Conservation (phyloP, 257 asterid genomes). For the Orobanche coerulescens region DNA sequence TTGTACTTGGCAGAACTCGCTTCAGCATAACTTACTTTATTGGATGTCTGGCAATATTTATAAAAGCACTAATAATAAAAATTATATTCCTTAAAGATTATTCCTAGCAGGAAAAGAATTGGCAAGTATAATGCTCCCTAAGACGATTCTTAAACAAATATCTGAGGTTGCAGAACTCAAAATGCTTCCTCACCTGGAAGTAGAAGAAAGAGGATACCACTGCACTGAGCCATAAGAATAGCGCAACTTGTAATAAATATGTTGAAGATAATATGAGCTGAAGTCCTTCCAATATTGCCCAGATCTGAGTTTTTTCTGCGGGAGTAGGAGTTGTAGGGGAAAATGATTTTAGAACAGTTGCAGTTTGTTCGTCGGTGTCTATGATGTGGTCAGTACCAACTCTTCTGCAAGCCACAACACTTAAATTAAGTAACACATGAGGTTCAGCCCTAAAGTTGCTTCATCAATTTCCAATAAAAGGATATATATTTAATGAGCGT, state of each 20-base stretch:
- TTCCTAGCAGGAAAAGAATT: not conserved
- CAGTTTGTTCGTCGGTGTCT: constrained; percentile 39
- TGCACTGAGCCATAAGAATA: constrained; percentile 91
- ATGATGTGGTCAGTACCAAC: constrained; percentile 34
- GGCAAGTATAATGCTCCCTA: not conserved
- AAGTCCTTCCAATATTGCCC: constrained; percentile 81
- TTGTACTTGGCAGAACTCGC: not conserved
- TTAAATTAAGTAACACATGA: constrained; percentile 16
- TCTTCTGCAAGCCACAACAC: constrained; percentile 46
- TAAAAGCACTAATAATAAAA: not conserved
- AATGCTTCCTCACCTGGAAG: constrained; percentile 61
- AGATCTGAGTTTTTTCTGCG: constrained; percentile 50
- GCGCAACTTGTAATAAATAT: constrained; percentile 72
- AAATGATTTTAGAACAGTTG: constrained; percentile 31
- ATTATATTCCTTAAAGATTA: too few relatives aligned
- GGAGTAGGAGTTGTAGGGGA: constrained; percentile 48
- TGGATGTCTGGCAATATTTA: too few relatives aligned
- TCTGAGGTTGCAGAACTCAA: not conserved
- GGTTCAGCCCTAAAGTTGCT: constrained; percentile 12
- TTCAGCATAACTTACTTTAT: not conserved
- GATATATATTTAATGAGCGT: not conserved
- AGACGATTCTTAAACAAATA: not conserved
- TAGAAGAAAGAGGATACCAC: constrained; percentile 91
- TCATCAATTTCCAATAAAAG: constrained; percentile 12
- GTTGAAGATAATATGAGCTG: constrained; percentile 75